Evolutionary conservation across 306 rosid genomes (phyloP).

Genomic region (Prunus kanzakura): DNA sequence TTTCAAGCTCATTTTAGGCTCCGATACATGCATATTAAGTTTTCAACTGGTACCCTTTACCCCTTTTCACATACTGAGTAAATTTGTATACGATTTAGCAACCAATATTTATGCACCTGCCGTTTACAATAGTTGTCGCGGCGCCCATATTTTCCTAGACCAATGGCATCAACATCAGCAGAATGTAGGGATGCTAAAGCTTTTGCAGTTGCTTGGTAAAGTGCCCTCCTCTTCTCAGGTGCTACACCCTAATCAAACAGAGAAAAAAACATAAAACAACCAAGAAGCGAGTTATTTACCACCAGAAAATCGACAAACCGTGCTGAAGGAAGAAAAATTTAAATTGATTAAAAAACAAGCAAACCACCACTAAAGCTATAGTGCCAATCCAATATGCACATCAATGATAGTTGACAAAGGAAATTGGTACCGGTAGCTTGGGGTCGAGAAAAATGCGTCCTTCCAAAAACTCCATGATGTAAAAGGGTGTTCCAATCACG

Average conservation of each 20-base stretch:
- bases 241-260: conserved; percentile 53
- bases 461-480: conserved; percentile 90
- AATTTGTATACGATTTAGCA: not conserved
- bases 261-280: conserved; percentile 21
- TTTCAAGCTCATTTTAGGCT: not conserved
- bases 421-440: conserved; percentile 61
- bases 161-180: conserved; percentile 65
- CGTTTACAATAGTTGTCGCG: conserved; percentile 76
- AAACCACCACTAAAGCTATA: not conserved
- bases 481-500: conserved; percentile 80
- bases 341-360: not conserved
- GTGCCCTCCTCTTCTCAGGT: conserved; percentile 59
- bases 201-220: conserved; percentile 65
- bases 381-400: not conserved
- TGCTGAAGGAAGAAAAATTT: not conserved
- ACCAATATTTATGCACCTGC: conserved; percentile 48
- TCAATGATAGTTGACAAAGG: not conserved
- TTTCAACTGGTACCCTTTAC: not conserved
- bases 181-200: conserved; percentile 75
- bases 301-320: not conserved
- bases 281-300: conserved; percentile 4
- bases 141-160: conserved; percentile 76
- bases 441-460: conserved; percentile 83
- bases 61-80: not conserved
- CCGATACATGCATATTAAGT: not conserved